A percentile compares a stretch with the other conserved stretches of the same genome.
These are phyloP conservation scores for Claviceps capensis DNA, from an alignment of 2,329 filamentous ascomycete species.

Conservation along the genomic window DNA sequence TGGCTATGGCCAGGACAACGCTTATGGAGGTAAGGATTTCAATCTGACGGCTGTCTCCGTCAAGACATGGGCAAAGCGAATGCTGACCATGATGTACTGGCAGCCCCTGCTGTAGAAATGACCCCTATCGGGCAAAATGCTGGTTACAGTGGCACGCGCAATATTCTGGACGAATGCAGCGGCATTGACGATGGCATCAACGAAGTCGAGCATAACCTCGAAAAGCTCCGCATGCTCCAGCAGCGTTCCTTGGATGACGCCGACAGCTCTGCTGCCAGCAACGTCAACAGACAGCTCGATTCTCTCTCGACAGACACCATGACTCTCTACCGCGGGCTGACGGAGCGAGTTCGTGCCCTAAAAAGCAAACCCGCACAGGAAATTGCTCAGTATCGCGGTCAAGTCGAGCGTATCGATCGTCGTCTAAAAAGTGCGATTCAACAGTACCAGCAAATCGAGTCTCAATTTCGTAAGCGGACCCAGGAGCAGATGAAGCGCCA, in stretches of 20 bases:
- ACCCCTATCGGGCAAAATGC: conserved; percentile 44
- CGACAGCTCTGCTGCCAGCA: conserved; percentile 54
- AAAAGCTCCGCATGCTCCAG: conserved; percentile 58
- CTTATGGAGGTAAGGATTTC: conserved; percentile 17
- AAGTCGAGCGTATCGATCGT: conserved; percentile 70
- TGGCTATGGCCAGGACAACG: conserved; percentile 13
- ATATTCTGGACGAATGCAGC: conserved; percentile 70
- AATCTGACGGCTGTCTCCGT: neutral
- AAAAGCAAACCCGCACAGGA: conserved; percentile 70
- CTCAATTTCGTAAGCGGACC: conserved; percentile 64
- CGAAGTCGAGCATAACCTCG: conserved; percentile 57
- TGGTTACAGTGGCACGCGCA: conserved; percentile 40
- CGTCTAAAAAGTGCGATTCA: conserved; percentile 70
- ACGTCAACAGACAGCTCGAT: conserved; percentile 57
- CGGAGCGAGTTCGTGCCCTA: conserved; percentile 64
- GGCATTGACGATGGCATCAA: conserved; percentile 68
- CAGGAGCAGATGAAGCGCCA: conserved; percentile 78
- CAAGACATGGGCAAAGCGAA: neutral
- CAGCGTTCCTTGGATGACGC: conserved; percentile 60
- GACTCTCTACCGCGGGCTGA: conserved; percentile 66
- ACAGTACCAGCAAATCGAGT: conserved; percentile 68
- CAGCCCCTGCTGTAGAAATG: conserved; percentile 54
- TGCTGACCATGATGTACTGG: neutral
- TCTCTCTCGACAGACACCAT: conserved; percentile 66
- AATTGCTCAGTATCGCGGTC: conserved; percentile 58